phyloP scores from a whole-genome alignment of 2,329 filamentous ascomycete genomes.

The Botrytis porri region DNA sequence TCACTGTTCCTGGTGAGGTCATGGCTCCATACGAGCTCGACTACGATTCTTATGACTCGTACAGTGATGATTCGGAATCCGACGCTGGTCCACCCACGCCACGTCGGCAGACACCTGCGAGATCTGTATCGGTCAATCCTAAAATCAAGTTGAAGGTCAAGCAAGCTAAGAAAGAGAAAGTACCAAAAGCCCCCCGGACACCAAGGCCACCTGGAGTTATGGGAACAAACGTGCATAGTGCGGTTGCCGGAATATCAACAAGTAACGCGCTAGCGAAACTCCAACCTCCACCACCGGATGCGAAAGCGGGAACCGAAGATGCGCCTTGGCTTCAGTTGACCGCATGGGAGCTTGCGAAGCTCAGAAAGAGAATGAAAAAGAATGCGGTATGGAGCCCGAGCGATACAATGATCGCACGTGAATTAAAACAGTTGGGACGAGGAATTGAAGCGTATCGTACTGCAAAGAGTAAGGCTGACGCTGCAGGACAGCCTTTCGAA shows the following conservation, averaged over 20 bases:
- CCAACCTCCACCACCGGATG: constrained; percentile 58
- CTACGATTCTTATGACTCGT: constrained; percentile 53
- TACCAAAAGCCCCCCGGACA: constrained; percentile 32
- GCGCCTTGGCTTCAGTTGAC: constrained; percentile 66
- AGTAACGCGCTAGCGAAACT: constrained; percentile 41
- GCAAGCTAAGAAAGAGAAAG: constrained; percentile 30
- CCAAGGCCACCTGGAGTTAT: constrained; percentile 37
- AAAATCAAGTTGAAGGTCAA: constrained; percentile 36
- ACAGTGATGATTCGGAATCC: constrained; percentile 30
- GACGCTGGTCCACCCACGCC: constrained; percentile 38
- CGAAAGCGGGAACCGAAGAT: constrained; percentile 55
- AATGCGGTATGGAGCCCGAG: constrained; percentile 83
- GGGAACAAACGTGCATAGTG: constrained; percentile 39
- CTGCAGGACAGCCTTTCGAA: constrained; percentile 61
- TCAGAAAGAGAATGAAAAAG: constrained; percentile 88
- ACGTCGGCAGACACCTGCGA: constrained; percentile 28
- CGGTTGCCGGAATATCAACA: constrained; percentile 40
- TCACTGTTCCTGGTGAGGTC: constrained; percentile 65
- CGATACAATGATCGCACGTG: constrained; percentile 79
- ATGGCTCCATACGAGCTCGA: constrained; percentile 63
- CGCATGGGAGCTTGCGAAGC: constrained; percentile 60
- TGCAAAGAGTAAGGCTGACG: constrained; percentile 63
- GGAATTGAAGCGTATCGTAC: constrained; percentile 60
- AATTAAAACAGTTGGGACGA: constrained; percentile 68
- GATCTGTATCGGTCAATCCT: constrained; percentile 22